Conservation (phyloP, 2,329 filamentous ascomycete species). For the Colletotrichum chrysophilum region DNA sequence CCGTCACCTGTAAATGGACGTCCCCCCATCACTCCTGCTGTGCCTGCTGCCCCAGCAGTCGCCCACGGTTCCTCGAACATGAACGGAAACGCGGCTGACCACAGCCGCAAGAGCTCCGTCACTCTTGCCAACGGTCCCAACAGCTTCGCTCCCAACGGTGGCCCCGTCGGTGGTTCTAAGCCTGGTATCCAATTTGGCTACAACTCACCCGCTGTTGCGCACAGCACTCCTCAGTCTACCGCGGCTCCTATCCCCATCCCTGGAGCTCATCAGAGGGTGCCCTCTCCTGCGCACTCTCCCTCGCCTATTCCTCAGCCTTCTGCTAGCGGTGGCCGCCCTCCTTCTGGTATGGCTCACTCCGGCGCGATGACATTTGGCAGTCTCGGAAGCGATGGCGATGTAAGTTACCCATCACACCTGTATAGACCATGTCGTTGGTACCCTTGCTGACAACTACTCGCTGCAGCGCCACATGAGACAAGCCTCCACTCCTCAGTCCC, state of each 20-base stretch:
- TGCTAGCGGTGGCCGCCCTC: constrained; percentile 84
- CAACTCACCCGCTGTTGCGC: constrained; percentile 69
- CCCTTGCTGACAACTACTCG: not conserved
- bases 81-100: constrained; percentile 75
- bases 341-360: constrained; percentile 73
- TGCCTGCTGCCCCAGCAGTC: constrained; percentile 67
- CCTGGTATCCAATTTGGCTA: constrained; percentile 83
- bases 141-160: constrained; percentile 80
- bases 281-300: constrained; percentile 86
- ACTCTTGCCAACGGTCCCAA: constrained; percentile 86
- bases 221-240: constrained; percentile 68
- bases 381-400: constrained; percentile 80
- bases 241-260: constrained; percentile 67
- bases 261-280: constrained; percentile 69
- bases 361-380: constrained; percentile 81
- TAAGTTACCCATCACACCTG: constrained; percentile 53
- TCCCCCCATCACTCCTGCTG: constrained; percentile 71
- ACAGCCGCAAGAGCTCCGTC: constrained; percentile 86
- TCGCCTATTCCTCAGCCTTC: constrained; percentile 91
- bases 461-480: constrained; percentile 73
- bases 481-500: constrained; percentile 62
- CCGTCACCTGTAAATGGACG: constrained; percentile 87
- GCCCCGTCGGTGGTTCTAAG: constrained; percentile 61
- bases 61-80: constrained; percentile 64
- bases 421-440: not conserved